Evolutionary conservation across 495 filamentous ascomycete species (phyloP), one percentile per base, ranked within the genome.

Genomic region (Penicillium desertorum): DNA sequence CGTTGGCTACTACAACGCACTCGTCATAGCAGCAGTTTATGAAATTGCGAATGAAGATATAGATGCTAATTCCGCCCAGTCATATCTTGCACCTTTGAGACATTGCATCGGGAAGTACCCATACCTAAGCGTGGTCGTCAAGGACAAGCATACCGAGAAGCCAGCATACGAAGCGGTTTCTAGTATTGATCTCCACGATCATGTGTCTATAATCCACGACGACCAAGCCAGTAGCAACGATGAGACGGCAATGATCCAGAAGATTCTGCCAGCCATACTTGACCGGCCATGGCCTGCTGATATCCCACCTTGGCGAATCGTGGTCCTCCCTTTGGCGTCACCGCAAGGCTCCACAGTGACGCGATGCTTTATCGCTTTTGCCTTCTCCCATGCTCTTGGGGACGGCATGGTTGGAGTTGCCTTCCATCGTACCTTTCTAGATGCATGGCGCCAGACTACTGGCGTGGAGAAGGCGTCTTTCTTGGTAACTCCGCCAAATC

Each of bases 321-420:
- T 68, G 16, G 58, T 68, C 16, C 60, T 68, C 16, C 65, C 62
- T 36, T 46, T 68, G 6, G 23, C 17, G 6, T 45, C 61, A 20
- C 8, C 20, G 16, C 37, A 14, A 9, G 45, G 41, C 12, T 46
- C 57, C 19, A 39, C 22, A 20, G 52, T 42, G 25, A 59, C 17
- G 14, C 62, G 65, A 32, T 65, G 60, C 49, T 63, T 68, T 5
- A 56, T 68, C 9, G 60, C 53, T 1, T 65, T 68, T 54, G 30
- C 65, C 1, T 65, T 68, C 46, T 68, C 62, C 1, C 65, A 68
- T 50, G 52, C 62, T 7, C 30, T 68, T 3, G 65, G 65, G n/a
- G 65, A 68, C 10, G 65, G 65, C 0, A 59, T 65, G 49, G 53
- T 65, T 12, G 65, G 62, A 47, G 34, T 55, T 4, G 32, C 60